Conservation (phyloP, 176 grass and related monocot genomes). For the Metroxylon sagu region DNA sequence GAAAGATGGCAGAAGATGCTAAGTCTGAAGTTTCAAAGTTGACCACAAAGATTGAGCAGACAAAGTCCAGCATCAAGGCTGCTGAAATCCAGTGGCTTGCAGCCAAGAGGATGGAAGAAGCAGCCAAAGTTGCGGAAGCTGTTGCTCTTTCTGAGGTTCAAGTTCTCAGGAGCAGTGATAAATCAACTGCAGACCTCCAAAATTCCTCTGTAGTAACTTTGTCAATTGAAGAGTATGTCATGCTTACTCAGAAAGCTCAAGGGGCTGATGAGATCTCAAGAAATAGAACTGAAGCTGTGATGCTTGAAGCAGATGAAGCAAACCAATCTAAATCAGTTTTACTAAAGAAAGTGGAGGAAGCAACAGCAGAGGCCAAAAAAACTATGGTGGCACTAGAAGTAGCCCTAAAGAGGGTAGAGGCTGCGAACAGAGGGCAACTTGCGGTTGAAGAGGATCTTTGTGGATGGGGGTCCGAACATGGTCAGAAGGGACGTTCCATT, state of each 20-base stretch:
- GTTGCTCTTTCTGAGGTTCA: conserved; percentile 72
- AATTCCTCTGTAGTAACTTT: conserved; percentile 33
- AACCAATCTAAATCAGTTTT: conserved; percentile 38
- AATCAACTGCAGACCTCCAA: conserved; percentile 23
- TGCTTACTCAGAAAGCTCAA: conserved; percentile 41
- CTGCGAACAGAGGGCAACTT: conserved; percentile 54
- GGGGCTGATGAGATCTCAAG: conserved; percentile 50
- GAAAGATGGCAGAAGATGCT: conserved; percentile 51
- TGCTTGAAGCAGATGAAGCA: conserved; percentile 45
- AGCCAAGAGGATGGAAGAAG: conserved; percentile 87
- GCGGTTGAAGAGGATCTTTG: conserved; percentile 51
- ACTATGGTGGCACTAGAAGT: conserved; percentile 55
- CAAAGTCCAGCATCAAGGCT: conserved; percentile 55
- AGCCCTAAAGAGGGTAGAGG: conserved; percentile 61
- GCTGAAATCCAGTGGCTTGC: conserved; percentile 57
- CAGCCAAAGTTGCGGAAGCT: conserved; percentile 62
- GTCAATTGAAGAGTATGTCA: conserved; percentile 56
- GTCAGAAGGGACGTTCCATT: conserved; percentile 22
- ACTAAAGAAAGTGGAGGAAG: conserved; percentile 49
- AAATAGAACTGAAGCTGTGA: conserved; percentile 50
- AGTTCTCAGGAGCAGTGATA: conserved; percentile 48
- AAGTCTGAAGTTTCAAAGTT: conserved; percentile 44
- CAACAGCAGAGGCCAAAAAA: conserved; percentile 52
- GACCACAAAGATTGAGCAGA: conserved; percentile 62
- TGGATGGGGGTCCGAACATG: conserved; percentile 48